Evolutionary conservation across 345 rosid genomes (phyloP).

Genomic region (Syzygium jambos): DNA sequence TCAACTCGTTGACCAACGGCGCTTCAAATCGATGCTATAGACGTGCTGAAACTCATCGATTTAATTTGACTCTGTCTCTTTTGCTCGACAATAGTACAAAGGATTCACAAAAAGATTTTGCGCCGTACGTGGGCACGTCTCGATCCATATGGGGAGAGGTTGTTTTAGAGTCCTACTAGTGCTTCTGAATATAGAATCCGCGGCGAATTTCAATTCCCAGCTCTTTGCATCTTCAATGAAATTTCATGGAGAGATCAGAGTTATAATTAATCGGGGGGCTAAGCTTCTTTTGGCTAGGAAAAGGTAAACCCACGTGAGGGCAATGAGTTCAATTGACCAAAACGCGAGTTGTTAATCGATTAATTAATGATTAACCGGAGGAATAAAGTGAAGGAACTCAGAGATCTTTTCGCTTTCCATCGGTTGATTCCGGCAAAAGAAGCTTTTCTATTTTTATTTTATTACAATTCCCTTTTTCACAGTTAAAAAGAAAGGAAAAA

Average conservation of each 20-base stretch:
- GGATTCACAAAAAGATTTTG: fast-evolving
- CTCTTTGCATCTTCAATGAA: not conserved
- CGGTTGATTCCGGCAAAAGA: not conserved
- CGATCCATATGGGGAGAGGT: fast-evolving
- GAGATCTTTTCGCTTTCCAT: not conserved
- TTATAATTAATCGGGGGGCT: not conserved
- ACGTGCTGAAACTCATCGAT: fast-evolving
- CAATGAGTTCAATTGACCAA: not conserved
- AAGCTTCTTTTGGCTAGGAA: not conserved
- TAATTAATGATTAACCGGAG: not conserved
- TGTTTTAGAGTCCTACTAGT: fast-evolving
- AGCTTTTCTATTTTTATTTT: not conserved
- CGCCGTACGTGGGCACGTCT: not conserved
- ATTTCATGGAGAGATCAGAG: fast-evolving
- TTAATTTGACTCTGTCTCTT: not conserved
- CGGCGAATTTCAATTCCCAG: fast-evolving
- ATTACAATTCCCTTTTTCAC: not conserved
- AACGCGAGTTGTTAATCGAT: not conserved
- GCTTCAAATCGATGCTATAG: too few relatives aligned
- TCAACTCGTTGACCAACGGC: fast-evolving
- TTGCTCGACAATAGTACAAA: not conserved
- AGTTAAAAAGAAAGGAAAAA: not conserved
- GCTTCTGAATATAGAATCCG: too few relatives aligned
- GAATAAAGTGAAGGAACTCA: not conserved
- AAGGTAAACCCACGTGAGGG: not conserved